These are phyloP conservation scores for Beauveria scarabaeidicola DNA, from an alignment of 2,329 filamentous ascomycete genomes.

Conservation along the genomic window DNA sequence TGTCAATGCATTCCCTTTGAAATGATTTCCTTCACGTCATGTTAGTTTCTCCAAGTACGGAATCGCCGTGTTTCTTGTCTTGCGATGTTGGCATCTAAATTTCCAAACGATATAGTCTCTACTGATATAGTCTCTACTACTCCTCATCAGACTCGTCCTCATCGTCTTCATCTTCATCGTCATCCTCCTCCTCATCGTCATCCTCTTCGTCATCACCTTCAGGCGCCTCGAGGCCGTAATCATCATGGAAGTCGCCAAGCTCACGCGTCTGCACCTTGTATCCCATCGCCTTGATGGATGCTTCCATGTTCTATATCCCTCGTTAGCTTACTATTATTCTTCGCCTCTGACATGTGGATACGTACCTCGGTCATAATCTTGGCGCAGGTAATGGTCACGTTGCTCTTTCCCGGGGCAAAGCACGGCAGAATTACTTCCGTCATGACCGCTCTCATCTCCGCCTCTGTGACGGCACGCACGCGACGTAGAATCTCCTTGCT, in stretches of 20 bases:
- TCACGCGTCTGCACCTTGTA: slow-evolving; percentile 71
- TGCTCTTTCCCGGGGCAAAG: slow-evolving; percentile 72
- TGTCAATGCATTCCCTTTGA: not conserved
- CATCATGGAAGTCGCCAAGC: slow-evolving; percentile 76
- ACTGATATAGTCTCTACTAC: slow-evolving; percentile 15
- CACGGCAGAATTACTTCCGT: slow-evolving; percentile 67
- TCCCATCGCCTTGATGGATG: slow-evolving; percentile 63
- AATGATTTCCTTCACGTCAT: not conserved
- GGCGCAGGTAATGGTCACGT: slow-evolving; percentile 82
- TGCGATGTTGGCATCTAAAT: not conserved
- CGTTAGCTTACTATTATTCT: slow-evolving; percentile 15
- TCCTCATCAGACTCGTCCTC: slow-evolving; percentile 24
- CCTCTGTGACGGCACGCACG: slow-evolving; percentile 65
- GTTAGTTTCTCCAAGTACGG: not conserved
- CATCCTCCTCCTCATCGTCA: slow-evolving; percentile 39
- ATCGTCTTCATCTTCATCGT: slow-evolving; percentile 20
- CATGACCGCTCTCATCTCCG: slow-evolving; percentile 70
- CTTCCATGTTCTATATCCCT: slow-evolving; percentile 56
- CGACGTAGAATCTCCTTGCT: slow-evolving; percentile 66
- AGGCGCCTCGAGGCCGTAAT: slow-evolving; percentile 68
- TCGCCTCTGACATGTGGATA: not conserved
- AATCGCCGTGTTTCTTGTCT: not conserved
- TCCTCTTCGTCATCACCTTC: slow-evolving; percentile 53
- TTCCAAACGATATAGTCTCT: slow-evolving; percentile 14
- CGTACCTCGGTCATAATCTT: slow-evolving; percentile 76